These are phyloP conservation scores for Bryum argenteum DNA, from an alignment of 225 moss, liverwort and hornwort species.

Conservation along the genomic window DNA sequence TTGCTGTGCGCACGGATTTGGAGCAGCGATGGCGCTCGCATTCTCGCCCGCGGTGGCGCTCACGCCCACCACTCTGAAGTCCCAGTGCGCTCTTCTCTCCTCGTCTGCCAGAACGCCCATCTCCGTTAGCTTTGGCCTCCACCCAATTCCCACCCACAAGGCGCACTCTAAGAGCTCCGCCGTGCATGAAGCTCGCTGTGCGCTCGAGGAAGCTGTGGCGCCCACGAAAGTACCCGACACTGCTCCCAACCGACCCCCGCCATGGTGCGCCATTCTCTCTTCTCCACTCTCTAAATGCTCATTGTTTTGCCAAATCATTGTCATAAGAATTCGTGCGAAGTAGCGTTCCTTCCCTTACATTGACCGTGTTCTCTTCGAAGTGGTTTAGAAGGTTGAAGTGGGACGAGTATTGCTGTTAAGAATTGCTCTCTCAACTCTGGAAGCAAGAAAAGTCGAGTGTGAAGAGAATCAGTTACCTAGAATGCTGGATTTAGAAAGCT, in stretches of 20 bases:
- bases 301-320: no score
- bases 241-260: slow-evolving; percentile 43
- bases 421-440: no score
- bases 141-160: neutral
- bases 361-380: no score
- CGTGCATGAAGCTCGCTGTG: slow-evolving; percentile 26
- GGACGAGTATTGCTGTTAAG: no score
- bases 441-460: no score
- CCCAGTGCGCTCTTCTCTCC: slow-evolving; percentile 4
- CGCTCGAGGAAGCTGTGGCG: slow-evolving; percentile 49
- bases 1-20: neutral
- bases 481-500: no score
- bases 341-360: no score
- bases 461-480: no score
- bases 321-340: no score
- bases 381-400: no score
- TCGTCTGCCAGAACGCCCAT: slow-evolving; percentile 1
- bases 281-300: neutral
- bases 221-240: slow-evolving; percentile 53
- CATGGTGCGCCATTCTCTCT: slow-evolving; percentile 34
- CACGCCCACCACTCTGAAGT: neutral
- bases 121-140: slow-evolving; percentile 27
- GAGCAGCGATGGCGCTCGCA: slow-evolving; percentile 47
- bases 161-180: slow-evolving; percentile 14
- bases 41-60: slow-evolving; percentile 18